Base-by-base conservation (phyloP, 805 yeast species). In the Candida endomychidarum region DNA sequence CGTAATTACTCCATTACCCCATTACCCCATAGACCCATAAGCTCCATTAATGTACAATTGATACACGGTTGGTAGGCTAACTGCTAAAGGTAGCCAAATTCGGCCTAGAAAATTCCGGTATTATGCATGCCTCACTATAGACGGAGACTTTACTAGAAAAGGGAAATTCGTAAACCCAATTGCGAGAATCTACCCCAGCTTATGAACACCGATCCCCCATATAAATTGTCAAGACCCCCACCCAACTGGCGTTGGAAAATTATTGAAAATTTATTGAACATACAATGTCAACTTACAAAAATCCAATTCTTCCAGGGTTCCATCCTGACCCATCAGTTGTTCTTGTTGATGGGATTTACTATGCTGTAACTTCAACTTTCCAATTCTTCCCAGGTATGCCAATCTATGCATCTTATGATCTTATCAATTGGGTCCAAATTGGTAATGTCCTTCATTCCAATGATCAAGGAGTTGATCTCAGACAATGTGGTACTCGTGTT, bases 311-410 rank as follows among this genome's bases (percentile, higher is more conserved):
- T n/a, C 30, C 34, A 28, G 40, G 40, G 3, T 37, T 37, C 27
- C 23, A 37, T 30, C 40, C 40, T 16, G 37, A 33, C 18, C 41
- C 41, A 12, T 38, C 41, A 5, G 29, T 38, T 10, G 31, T 30
- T 2, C 23, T 38, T 11, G 41, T 38, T 3, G 36, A 38, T 31
- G 41, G 41, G 6, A 38, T 38, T 25, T 38, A 26, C 10, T 38
- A 38, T 38, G 42, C 42, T 6, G 42, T 33, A 3, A 14, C 31
- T 21, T 38, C 42, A 10, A 24, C 26, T 8, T 38, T 38, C 16
- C 33, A 26, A 26, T 32, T 38, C 34, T 38, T 32, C 22, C 37
- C 42, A 8, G 42, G 34, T 8, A 33, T 32, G 20, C 42, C 42
- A 17, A 16, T 38, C 5, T 33, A 38, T 38, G 37, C 42, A 25